These are phyloP conservation scores for Pyronema domesticum DNA, from an alignment of 495 filamentous ascomycete species.

Conservation along the genomic window DNA sequence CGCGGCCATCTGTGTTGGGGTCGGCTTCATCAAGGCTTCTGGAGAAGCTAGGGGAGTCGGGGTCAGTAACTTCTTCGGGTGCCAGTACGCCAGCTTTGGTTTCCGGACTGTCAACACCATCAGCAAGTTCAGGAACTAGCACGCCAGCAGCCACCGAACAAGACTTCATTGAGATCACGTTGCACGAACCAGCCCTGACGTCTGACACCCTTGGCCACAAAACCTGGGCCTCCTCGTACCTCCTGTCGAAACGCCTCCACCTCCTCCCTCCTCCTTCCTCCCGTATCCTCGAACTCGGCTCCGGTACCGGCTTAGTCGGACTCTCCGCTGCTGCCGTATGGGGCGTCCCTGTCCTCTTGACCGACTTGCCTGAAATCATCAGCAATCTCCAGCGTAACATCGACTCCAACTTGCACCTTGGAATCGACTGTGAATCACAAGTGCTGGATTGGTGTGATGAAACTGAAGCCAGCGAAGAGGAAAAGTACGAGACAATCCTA, in stretches of 20 bases:
- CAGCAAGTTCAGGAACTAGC: no score
- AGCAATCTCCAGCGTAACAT: slow-evolving; percentile 48
- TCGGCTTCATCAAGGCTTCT: neutral
- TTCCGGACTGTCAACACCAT: no score
- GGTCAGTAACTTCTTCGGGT: neutral
- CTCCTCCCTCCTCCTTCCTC: slow-evolving; percentile 4
- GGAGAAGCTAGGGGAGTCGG: neutral
- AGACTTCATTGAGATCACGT: slow-evolving; percentile 33
- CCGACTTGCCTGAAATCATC: slow-evolving; percentile 53
- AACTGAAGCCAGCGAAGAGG: slow-evolving; percentile 2
- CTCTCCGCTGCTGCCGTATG: slow-evolving; percentile 31
- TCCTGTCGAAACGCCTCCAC: slow-evolving; percentile 57
- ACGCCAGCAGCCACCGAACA: neutral
- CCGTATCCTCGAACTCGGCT: slow-evolving; percentile 40
- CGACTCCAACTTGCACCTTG: slow-evolving; percentile 33
- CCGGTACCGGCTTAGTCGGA: slow-evolving; percentile 48
- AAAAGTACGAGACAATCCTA: slow-evolving; percentile 41
- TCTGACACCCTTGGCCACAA: slow-evolving; percentile 80
- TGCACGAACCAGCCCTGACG: slow-evolving; percentile 75
- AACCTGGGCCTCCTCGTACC: slow-evolving; percentile 77
- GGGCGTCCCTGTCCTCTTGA: slow-evolving; percentile 32
- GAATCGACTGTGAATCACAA: slow-evolving; percentile 30
- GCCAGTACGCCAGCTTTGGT: neutral
- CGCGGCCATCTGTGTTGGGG: neutral
- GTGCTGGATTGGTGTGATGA: slow-evolving; percentile 50